Base-by-base conservation (phyloP, 1,139 yeast species). In the Candida sp. region DNA sequence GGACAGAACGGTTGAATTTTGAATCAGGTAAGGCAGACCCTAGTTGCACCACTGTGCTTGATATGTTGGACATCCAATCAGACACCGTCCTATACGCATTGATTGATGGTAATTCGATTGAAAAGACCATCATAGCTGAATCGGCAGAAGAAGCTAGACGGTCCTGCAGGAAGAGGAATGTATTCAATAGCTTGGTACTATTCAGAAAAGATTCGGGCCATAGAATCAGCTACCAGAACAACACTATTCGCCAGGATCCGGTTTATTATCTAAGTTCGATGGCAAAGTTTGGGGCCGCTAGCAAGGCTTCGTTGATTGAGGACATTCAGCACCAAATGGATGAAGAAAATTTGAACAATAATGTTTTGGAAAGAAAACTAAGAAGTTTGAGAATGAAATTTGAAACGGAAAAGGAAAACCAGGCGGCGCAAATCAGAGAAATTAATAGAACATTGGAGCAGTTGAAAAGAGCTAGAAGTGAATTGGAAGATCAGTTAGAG, bases 91-190 rank as follows among this genome's bases (percentile, higher is more conserved):
- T 80, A 58, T 85, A 82, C 58, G 71, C 88, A 1, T 68, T 93
- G 50, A 84, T 92, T 51, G 98, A 93, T 69, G 61, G 78, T 12
- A 77, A 77, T 49, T 74, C 71, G 30, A 78, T 90, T 47, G 97
- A 93, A 60, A 76, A 78, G 28, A 72, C 79, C 0, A 71, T 88
- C 0, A 69, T 92, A 38, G 75, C 84, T 25, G 73, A 77, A 3
- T 73, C 83, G 45, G 73, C 84, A 52, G 58, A 63, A 3, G 77
- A 75, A n/a, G 94, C 90, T 0, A 81, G 80, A 57, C 49, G 54
- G 0, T 65, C 81, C 8, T 64, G 72, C 3, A 53, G 42, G 46
- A 47, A 56, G 26, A 47, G 45, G 5, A 81, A 81, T 53, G 86
- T 88, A 4, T 60, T 61, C 3, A 66, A 74, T 50, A 85, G 84